phyloP scores from a whole-genome alignment of 352 stramenopile species.

The Blastocystis sp. region DNA sequence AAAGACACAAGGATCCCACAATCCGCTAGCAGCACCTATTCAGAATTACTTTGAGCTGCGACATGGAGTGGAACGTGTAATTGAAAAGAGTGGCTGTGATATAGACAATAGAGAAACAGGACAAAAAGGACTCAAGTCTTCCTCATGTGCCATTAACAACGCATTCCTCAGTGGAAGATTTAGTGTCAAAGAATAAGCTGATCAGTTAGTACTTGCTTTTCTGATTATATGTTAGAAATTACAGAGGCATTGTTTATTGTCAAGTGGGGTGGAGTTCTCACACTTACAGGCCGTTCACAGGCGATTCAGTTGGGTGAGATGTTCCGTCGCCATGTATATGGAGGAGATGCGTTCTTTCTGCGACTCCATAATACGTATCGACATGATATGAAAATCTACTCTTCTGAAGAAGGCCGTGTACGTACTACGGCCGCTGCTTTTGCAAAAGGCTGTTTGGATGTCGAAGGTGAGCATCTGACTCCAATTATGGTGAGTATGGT shows the following conservation, averaged over 20 bases:
- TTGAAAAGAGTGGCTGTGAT: background rate
- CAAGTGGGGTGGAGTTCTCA: constrained; percentile 98
- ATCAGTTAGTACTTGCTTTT: constrained; percentile 60
- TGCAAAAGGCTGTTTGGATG: constrained; percentile 87
- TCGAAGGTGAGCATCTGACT: constrained; percentile 91
- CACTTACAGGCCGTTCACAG: constrained; percentile 90
- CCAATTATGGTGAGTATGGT: constrained; percentile 96
- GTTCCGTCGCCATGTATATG: constrained; percentile 79
- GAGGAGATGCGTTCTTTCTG: constrained; percentile 73
- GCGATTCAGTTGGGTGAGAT: constrained; percentile 84
- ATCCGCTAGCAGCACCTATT: background rate
- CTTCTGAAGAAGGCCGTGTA: constrained; percentile 94
- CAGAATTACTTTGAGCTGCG: background rate
- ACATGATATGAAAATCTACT: constrained; percentile 99
- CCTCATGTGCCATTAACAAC: constrained; percentile 67
- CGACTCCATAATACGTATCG: constrained; percentile 97
- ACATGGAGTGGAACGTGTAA: background rate
- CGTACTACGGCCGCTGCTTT: constrained; percentile 99
- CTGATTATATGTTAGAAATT: constrained; percentile 66
- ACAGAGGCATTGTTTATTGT: constrained; percentile 93
- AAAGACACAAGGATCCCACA: background rate
- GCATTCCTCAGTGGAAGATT: constrained; percentile 74
- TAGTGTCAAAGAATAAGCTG: constrained; percentile 48
- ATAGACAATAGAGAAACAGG: constrained; percentile 58
- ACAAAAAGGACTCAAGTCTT: constrained; percentile 60